Evolutionary conservation across 768 basidiomycete species (phyloP).

Genomic region (Tulasnella sp.): DNA sequence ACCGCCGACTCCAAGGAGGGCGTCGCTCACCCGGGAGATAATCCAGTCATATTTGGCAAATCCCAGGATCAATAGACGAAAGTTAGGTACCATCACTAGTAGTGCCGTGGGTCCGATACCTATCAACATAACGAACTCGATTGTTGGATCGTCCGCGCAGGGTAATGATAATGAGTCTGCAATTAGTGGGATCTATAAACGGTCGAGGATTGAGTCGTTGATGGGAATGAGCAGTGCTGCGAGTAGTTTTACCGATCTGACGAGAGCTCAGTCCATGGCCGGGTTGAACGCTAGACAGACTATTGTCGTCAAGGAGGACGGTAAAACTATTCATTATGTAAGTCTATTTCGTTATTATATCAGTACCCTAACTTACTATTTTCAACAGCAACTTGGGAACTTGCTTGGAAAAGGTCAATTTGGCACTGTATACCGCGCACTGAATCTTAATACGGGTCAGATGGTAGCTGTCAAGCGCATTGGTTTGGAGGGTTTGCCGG

Average conservation of each 20-base stretch:
- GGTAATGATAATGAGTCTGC: too few species aligned
- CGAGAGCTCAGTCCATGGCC: conserved; percentile 32
- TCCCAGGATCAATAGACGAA: too few species aligned
- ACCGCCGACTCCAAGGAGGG: too few species aligned
- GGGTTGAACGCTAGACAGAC: conserved; percentile 45
- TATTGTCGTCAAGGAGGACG: conserved; percentile 67
- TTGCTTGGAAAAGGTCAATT: conserved; percentile 96
- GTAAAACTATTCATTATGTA: conserved; percentile 71
- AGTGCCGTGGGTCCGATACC: too few species aligned
- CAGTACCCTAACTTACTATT: conserved; percentile 14
- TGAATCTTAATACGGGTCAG: conserved; percentile 87
- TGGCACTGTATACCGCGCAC: conserved; percentile 86
- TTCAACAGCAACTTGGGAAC: conserved; percentile 91
- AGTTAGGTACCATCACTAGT: too few species aligned
- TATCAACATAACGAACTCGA: too few species aligned
- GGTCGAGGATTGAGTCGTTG: not conserved
- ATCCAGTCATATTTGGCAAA: too few species aligned
- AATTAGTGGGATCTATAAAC: too few species aligned
- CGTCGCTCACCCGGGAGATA: too few species aligned
- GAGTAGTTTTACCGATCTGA: conserved; percentile 42
- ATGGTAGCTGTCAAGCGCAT: conserved; percentile 99
- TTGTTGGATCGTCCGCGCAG: too few species aligned
- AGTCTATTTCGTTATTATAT: conserved; percentile 27
- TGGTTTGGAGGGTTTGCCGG: conserved; percentile 74
- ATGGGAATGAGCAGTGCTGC: conserved; percentile 33